phyloP scores from a whole-genome alignment of 306 rosid genomes.

The Fagus sylvatica region DNA sequence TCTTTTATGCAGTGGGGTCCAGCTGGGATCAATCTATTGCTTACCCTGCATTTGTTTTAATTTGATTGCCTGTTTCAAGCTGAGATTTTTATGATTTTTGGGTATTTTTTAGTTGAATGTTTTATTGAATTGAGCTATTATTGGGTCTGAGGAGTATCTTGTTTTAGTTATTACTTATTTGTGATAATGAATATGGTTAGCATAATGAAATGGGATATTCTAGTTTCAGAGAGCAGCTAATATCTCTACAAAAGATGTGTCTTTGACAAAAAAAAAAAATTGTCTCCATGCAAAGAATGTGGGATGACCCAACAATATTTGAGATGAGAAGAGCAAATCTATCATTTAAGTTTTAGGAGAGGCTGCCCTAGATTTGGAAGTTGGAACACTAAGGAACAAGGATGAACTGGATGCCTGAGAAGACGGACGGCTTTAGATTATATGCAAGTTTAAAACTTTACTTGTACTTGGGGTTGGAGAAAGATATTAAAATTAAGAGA shows the following conservation, averaged over 20 bases:
- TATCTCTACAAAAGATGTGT: neutral
- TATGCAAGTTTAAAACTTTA: neutral
- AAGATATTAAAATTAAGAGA: no score
- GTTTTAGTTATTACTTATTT: neutral
- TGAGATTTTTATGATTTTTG: neutral
- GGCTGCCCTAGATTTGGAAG: neutral
- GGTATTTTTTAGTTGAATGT: neutral
- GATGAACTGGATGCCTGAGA: neutral
- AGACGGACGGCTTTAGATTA: neutral
- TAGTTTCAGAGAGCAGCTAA: neutral
- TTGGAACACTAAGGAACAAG: neutral
- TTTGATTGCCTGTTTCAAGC: neutral
- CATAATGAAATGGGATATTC: constrained; percentile 1
- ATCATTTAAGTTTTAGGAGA: neutral
- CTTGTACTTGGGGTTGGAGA: no score
- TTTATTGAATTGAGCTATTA: neutral
- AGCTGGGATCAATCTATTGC: neutral
- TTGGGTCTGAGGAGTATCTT: neutral
- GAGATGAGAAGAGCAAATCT: neutral
- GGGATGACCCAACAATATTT: neutral
- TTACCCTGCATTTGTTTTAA: neutral
- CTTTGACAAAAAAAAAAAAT: neutral
- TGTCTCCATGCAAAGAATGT: neutral
- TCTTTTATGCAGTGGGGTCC: neutral
- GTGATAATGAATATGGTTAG: neutral